Evolutionary conservation across 2,329 filamentous ascomycete genomes (phyloP).

Genomic region (Hymenoscyphus albidus): DNA sequence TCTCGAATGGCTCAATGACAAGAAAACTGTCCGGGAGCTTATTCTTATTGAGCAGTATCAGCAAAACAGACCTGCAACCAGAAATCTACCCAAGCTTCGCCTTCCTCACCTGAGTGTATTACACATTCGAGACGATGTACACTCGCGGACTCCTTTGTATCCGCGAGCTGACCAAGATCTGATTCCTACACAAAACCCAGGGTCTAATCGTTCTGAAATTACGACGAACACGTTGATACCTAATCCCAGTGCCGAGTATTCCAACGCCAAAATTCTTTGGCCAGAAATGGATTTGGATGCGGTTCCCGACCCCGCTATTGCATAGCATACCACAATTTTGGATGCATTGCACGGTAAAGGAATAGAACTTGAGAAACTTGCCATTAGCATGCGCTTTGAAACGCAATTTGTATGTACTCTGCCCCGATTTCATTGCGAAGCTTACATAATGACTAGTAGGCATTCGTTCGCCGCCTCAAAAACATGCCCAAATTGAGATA

Average conservation of each 20-base stretch:
- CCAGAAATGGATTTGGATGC: background rate
- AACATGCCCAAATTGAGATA: slow-evolving; percentile 9
- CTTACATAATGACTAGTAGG: slow-evolving; percentile 10
- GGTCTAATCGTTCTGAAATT: background rate
- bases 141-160: background rate
- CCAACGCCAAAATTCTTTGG: background rate
- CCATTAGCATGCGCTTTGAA: slow-evolving; percentile 12
- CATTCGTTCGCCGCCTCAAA: slow-evolving; percentile 8
- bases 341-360: slow-evolving; percentile 14
- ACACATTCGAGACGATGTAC: slow-evolving; percentile 6
- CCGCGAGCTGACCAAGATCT: background rate
- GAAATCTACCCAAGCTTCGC: slow-evolving; percentile 10
- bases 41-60: slow-evolving; percentile 16
- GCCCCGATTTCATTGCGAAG: background rate
- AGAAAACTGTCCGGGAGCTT: slow-evolving; percentile 13
- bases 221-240: background rate
- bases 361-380: slow-evolving; percentile 10
- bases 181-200: background rate
- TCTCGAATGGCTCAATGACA: slow-evolving; percentile 9
- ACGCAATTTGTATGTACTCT: slow-evolving; percentile 14
- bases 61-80: slow-evolving; percentile 8
- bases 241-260: background rate
- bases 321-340: slow-evolving; percentile 8
- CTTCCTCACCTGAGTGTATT: slow-evolving; percentile 14
- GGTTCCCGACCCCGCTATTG: background rate